A percentile compares a stretch with the other conserved stretches of the same genome.
These are phyloP conservation scores for Euphorbia tirucalli DNA, from an alignment of 345 rosid genomes.

Conservation along the genomic window DNA sequence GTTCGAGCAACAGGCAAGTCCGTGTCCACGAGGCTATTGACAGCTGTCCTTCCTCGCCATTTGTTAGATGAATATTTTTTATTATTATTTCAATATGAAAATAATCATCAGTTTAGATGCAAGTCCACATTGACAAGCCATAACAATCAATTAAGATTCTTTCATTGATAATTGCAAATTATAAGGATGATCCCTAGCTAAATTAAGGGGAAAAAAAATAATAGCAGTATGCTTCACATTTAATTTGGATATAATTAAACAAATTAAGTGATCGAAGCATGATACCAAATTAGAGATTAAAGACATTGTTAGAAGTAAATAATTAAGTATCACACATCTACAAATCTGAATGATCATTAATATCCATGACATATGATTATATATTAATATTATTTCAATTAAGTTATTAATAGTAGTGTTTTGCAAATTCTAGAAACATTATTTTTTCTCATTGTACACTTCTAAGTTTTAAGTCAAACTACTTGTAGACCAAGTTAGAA, in stretches of 20 bases:
- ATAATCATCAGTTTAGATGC: too few relatives aligned
- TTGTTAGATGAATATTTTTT: too few relatives aligned
- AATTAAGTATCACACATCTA: not conserved
- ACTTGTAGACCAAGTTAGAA: not conserved
- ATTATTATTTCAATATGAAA: too few relatives aligned
- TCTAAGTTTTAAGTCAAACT: not conserved
- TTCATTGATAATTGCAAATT: not conserved
- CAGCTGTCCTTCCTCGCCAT: too few relatives aligned
- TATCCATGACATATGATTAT: too few relatives aligned
- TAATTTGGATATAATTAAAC: not conserved
- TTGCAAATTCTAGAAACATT: not conserved
- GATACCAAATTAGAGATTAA: too few relatives aligned
- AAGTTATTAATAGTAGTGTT: not conserved
- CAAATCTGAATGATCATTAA: not conserved
- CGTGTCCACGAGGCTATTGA: too few relatives aligned
- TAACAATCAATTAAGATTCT: not conserved
- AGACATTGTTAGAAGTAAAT: not conserved
- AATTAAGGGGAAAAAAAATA: too few relatives aligned
- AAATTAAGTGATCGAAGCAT: not conserved
- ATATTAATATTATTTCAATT: not conserved
- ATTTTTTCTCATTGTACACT: not conserved
- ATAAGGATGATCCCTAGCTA: not conserved
- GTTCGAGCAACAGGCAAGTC: too few relatives aligned
- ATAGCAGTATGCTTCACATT: not conserved
- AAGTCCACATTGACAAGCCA: too few relatives aligned